phyloP scores from a whole-genome alignment of 2,329 filamentous ascomycete species.

The Penicillium hesseltinei region DNA sequence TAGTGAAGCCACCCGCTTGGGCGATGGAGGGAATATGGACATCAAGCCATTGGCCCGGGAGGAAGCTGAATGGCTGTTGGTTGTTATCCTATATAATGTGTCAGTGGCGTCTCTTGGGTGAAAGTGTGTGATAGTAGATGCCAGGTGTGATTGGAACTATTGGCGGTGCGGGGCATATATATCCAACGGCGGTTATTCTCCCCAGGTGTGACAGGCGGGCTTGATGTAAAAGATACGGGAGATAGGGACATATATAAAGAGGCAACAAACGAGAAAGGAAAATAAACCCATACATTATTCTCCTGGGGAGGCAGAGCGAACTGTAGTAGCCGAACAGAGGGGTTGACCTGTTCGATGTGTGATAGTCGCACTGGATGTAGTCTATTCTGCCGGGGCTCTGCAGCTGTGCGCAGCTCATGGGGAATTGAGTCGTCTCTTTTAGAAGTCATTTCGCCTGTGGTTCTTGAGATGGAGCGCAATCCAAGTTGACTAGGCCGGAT shows the following conservation, averaged over 20 bases:
- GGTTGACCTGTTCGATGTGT: slow-evolving; percentile 64
- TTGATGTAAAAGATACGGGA: not conserved
- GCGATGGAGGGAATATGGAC: slow-evolving; percentile 68
- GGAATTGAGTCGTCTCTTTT: slow-evolving; percentile 39
- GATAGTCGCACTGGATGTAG: slow-evolving; percentile 63
- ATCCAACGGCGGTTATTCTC: not conserved
- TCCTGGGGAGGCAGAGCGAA: slow-evolving; percentile 56
- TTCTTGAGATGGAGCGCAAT: slow-evolving; percentile 3
- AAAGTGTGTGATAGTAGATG: not conserved
- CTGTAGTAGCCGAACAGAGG: slow-evolving; percentile 65
- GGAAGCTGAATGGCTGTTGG: slow-evolving; percentile 56
- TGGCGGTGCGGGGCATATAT: not conserved
- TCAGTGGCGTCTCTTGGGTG: not conserved
- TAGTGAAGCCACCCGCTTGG: slow-evolving; percentile 81
- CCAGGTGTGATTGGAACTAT: not conserved
- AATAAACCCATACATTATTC: slow-evolving; percentile 47
- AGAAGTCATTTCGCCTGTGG: slow-evolving; percentile 27
- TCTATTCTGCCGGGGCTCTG: slow-evolving; percentile 67
- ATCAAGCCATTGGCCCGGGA: slow-evolving; percentile 86
- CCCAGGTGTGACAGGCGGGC: not conserved
- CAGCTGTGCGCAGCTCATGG: slow-evolving; percentile 71
- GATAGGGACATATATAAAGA: not conserved
- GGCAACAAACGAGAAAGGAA: not conserved
- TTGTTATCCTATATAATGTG: slow-evolving; percentile 18
- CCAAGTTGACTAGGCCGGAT: not conserved